phyloP scores from a whole-genome alignment of 257 asterid genomes.

The Apocynum venetum region DNA sequence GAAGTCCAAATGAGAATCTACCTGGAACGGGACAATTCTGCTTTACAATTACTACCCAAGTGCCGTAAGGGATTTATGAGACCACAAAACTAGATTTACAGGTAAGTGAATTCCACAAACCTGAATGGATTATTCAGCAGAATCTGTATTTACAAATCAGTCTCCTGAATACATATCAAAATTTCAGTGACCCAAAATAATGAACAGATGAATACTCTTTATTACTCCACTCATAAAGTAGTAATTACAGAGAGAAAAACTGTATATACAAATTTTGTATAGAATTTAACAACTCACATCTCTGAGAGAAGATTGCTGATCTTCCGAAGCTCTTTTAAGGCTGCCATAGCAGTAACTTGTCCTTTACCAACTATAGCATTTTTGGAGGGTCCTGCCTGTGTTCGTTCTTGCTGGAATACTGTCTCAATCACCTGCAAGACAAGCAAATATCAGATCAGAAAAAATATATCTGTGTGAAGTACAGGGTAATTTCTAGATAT shows the following conservation, averaged over 20 bases:
- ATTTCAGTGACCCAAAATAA: no score
- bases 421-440: slow-evolving; percentile 68
- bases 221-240: slow-evolving; percentile 27
- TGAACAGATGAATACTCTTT: slow-evolving; percentile 22
- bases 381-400: slow-evolving; percentile 37
- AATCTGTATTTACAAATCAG: no score
- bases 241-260: slow-evolving; percentile 19
- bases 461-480: not conserved
- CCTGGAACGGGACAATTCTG: no score
- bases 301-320: slow-evolving; percentile 76
- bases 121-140: no score
- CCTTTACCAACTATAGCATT: slow-evolving; percentile 57
- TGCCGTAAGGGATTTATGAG: no score
- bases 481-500: no score
- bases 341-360: slow-evolving; percentile 69
- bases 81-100: no score
- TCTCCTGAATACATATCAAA: no score
- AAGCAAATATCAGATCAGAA: not conserved
- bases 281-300: slow-evolving; percentile 41
- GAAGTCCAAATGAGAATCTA: no score
- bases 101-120: no score
- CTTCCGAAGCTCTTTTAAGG: slow-evolving; percentile 82
- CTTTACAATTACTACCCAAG: no score
- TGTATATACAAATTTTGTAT: slow-evolving; percentile 27
- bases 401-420: slow-evolving; percentile 60